phyloP scores from a whole-genome alignment of 305 asterid genomes.

The Coffea humblotiana region DNA sequence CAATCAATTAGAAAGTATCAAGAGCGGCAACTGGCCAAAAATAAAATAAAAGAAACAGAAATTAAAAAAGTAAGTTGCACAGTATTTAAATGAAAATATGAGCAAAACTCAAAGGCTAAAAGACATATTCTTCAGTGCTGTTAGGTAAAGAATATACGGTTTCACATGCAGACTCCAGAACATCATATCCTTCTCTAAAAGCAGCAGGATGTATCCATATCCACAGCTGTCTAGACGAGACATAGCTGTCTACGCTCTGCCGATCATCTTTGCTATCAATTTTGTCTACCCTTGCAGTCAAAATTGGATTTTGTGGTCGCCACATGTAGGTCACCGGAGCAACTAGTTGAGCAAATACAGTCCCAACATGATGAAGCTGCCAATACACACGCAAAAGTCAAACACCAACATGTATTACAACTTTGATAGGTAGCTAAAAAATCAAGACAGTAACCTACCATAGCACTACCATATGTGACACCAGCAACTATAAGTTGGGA shows the following conservation, averaged over 20 bases:
- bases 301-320: slow-evolving; percentile 24
- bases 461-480: slow-evolving; percentile 55
- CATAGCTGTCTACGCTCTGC: slow-evolving; percentile 23
- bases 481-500: slow-evolving; percentile 54
- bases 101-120: neutral
- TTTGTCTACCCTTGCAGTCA: slow-evolving; percentile 26
- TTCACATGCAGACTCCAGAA: slow-evolving; percentile 56
- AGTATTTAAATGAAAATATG: neutral
- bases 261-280: slow-evolving; percentile 25
- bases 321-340: slow-evolving; percentile 54
- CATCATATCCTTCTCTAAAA: slow-evolving; percentile 67
- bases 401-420: neutral
- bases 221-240: slow-evolving; percentile 59
- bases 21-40: neutral
- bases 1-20: neutral
- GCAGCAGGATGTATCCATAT: slow-evolving; percentile 90
- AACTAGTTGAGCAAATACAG: slow-evolving; percentile 33
- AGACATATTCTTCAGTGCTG: neutral
- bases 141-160: slow-evolving; percentile 35
- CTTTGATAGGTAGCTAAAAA: slow-evolving; percentile 4
- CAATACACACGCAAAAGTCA: slow-evolving; percentile 25
- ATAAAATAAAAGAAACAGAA: neutral
- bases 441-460: slow-evolving; percentile 45
- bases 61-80: neutral
- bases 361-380: slow-evolving; percentile 70